Evolutionary conservation across 2,329 filamentous ascomycete species (phyloP).

Genomic region (Parastagonospora nodorum): DNA sequence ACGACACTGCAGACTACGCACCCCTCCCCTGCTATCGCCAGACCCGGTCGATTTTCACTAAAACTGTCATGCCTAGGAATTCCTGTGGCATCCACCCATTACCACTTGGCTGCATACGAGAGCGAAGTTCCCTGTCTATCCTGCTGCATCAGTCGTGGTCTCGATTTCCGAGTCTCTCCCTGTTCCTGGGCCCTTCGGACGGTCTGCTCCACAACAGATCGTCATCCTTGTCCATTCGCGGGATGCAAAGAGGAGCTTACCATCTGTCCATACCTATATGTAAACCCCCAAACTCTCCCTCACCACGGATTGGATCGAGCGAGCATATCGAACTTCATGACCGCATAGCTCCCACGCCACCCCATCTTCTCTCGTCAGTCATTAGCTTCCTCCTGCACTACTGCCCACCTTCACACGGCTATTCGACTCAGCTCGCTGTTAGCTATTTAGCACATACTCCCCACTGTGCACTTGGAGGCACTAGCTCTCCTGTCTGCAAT

Average conservation of each 20-base stretch:
- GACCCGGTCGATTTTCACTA: constrained; percentile 35
- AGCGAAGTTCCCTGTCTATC: constrained; percentile 36
- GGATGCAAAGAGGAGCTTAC: constrained; percentile 32
- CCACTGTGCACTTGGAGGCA: constrained; percentile 24
- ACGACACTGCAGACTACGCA: constrained; percentile 15
- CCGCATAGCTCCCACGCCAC: constrained; percentile 38
- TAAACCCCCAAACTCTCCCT: constrained; percentile 41
- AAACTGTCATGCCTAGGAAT: constrained; percentile 37
- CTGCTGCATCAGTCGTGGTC: constrained; percentile 39
- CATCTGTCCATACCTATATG: constrained; percentile 41
- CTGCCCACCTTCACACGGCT: constrained; percentile 21
- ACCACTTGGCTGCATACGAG: constrained; percentile 42
- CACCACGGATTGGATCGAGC: constrained; percentile 28
- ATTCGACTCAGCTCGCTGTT: constrained; percentile 15
- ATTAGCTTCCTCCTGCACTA: constrained; percentile 21
- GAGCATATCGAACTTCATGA: constrained; percentile 36
- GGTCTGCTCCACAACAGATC: constrained; percentile 37
- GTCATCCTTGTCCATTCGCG: constrained; percentile 41
- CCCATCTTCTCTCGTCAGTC: constrained; percentile 18
- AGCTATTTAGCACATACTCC: constrained; percentile 24
- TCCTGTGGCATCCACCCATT: constrained; percentile 28
- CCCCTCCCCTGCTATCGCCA: constrained; percentile 24
- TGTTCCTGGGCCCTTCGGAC: constrained; percentile 31
- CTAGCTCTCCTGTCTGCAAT: constrained; percentile 34
- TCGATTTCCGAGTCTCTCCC: constrained; percentile 36